phyloP scores from a whole-genome alignment of 1,139 yeast species.

The Saccharomycopsis phalli region DNA sequence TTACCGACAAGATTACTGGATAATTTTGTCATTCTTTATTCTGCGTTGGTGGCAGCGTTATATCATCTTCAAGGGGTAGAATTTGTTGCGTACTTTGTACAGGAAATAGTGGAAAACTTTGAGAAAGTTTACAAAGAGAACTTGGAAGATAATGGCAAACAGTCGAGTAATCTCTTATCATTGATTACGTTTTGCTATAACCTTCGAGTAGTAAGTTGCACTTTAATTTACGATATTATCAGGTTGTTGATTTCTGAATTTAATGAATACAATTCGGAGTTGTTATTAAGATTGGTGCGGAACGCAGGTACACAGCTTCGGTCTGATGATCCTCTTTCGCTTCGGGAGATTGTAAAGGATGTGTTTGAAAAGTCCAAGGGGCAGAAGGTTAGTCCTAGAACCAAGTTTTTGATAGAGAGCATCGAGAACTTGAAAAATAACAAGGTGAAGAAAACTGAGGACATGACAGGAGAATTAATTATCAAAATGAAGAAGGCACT shows the following conservation, averaged over 20 bases:
- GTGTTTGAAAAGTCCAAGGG: slow-evolving; percentile 42
- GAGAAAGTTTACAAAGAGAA: slow-evolving; percentile 30
- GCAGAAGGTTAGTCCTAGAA: slow-evolving; percentile 49
- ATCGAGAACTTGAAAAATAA: slow-evolving; percentile 81
- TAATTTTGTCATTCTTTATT: slow-evolving; percentile 70
- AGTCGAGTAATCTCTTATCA: slow-evolving; percentile 62
- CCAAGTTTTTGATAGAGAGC: slow-evolving; percentile 77
- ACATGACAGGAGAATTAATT: slow-evolving; percentile 34
- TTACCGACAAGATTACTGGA: slow-evolving; percentile 65
- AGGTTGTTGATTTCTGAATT: slow-evolving; percentile 46
- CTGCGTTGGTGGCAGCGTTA: slow-evolving; percentile 67
- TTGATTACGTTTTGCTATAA: slow-evolving; percentile 70
- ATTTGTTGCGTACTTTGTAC: slow-evolving; percentile 83
- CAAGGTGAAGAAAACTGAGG: slow-evolving; percentile 50
- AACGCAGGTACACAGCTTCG: slow-evolving; percentile 81
- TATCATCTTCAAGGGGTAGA: slow-evolving; percentile 78
- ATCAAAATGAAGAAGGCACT: slow-evolving; percentile 62
- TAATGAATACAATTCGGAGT: slow-evolving; percentile 67
- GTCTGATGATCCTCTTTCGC: slow-evolving; percentile 79
- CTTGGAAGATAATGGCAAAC: slow-evolving; percentile 34
- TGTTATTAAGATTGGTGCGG: slow-evolving; percentile 60
- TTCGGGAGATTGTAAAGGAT: slow-evolving; percentile 64
- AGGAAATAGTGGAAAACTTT: slow-evolving; percentile 63
- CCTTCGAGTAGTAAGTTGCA: slow-evolving; percentile 66
- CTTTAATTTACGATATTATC: slow-evolving; percentile 70